Evolutionary conservation across 768 basidiomycete genomes (phyloP), one percentile per base, ranked within the genome.

Genomic region (Gloeophyllum trabeum): DNA sequence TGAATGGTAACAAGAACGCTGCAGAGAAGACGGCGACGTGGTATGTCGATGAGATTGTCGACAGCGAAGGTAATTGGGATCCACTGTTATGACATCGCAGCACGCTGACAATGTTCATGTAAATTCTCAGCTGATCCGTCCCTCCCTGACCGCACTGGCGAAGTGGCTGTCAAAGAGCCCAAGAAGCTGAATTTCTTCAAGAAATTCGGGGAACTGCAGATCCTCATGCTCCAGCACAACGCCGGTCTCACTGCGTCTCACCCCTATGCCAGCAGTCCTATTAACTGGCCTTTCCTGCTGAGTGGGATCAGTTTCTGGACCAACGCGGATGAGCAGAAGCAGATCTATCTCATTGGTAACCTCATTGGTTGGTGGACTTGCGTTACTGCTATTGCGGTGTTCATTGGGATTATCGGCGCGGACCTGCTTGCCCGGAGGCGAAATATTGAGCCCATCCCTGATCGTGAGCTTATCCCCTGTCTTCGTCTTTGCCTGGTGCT

Each of bases 281-380:
- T 97, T 62, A 92, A 94, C 58, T 99, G 96, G 96, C 96, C 96
- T 4, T 98, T 98, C 79, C 74, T 92, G 28, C 63, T 97, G 22
- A 89, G 71, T 48, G 96, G 96, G 39, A 98, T 99, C 65, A 93
- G 90, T 56, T 98, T 98, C 73, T 99, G 96, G 96, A 99, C 96
- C 4, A 71, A 87, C 52, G 80, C 71, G 43, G 81, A 82, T 4
- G 68, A 70, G 7, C 81, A 88, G 56, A 81, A 86, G 60, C 96
- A 99, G 61, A 92, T 99, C 41, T 99, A 99, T 63, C 70, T 98
- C 45, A 87, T 93, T 52, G 96, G 96, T 20, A 99, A 99, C 60
- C 60, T 96, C 39, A 60, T 90, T 49, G 87, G 89, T 10, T 98
- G 93, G 92, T 97, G 93, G 90, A 73, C 83, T 2, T 91, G 89